Percentiles rank a stretch among this genome's conserved stretches.
These are phyloP conservation scores for Aureobasidium melanogenum DNA, from an alignment of 2,329 filamentous ascomycete species.

Conservation along the genomic window DNA sequence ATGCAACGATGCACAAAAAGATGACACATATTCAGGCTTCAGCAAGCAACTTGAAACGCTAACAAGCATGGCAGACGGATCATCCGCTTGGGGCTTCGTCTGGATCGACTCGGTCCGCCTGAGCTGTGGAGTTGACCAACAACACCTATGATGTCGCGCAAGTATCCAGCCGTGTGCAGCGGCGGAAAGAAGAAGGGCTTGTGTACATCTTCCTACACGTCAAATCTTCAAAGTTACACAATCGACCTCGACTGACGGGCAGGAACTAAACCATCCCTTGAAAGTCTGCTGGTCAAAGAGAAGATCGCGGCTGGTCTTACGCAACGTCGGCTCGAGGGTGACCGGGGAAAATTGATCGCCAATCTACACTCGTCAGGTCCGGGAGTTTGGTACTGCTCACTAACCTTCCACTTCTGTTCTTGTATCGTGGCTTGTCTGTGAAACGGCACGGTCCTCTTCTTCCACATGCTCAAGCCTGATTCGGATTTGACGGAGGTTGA, in stretches of 20 bases:
- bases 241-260: not conserved
- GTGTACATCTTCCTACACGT: slow-evolving; percentile 6
- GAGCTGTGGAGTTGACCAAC: slow-evolving; percentile 7
- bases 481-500: not conserved
- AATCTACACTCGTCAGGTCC: not conserved
- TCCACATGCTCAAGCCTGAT: not conserved
- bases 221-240: slow-evolving; percentile 1
- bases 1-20: slow-evolving; percentile 3
- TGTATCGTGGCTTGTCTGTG: slow-evolving; percentile 3
- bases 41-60: slow-evolving; percentile 11
- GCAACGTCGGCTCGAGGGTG: not conserved
- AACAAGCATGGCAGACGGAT: slow-evolving; percentile 8
- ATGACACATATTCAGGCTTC: not conserved
- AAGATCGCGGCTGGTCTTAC: not conserved
- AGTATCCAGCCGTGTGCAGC: slow-evolving; percentile 4
- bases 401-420: slow-evolving; percentile 3
- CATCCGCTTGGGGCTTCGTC: not conserved
- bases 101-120: slow-evolving; percentile 10
- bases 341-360: slow-evolving; percentile 1
- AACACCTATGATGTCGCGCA: not conserved
- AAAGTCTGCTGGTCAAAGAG: not conserved
- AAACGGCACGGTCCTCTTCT: slow-evolving; percentile 4
- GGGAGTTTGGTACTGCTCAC: slow-evolving; percentile 1
- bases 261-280: not conserved
- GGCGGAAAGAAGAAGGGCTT: not conserved